phyloP scores from a whole-genome alignment of 139 green algal genomes.

The Chlorella sp. region DNA sequence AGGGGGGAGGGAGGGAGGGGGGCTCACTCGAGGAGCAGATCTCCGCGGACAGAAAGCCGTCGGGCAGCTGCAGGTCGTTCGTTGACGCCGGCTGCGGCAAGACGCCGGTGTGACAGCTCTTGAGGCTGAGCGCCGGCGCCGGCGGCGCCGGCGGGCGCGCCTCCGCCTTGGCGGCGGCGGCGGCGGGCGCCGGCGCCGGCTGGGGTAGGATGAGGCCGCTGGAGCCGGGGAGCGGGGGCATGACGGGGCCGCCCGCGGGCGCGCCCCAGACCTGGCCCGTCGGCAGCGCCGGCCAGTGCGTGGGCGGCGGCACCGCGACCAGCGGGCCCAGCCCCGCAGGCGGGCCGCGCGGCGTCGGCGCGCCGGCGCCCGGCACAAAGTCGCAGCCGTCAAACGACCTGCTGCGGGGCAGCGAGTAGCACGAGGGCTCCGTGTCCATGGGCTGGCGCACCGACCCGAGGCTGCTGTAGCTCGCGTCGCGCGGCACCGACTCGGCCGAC shows the following conservation, averaged over 20 bases:
- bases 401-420: background rate
- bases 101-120: background rate
- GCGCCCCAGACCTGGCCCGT: conserved; percentile 47
- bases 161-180: background rate
- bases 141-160: background rate
- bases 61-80: background rate
- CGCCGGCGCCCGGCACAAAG: background rate
- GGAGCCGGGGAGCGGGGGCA: conserved; percentile 11
- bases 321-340: background rate
- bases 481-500: no score
- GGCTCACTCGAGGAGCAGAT: background rate
- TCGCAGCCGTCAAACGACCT: no score
- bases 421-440: background rate
- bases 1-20: background rate
- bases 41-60: background rate
- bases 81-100: background rate
- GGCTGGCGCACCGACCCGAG: background rate
- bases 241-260: conserved; percentile 27
- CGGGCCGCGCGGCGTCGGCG: background rate
- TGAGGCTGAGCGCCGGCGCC: background rate
- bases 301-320: background rate
- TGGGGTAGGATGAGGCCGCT: background rate
- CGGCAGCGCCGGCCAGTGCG: conserved; percentile 31
- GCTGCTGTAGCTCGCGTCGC: background rate
- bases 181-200: background rate